Conservation (phyloP, 495 filamentous ascomycete species). For the Lophium mytilinum region DNA sequence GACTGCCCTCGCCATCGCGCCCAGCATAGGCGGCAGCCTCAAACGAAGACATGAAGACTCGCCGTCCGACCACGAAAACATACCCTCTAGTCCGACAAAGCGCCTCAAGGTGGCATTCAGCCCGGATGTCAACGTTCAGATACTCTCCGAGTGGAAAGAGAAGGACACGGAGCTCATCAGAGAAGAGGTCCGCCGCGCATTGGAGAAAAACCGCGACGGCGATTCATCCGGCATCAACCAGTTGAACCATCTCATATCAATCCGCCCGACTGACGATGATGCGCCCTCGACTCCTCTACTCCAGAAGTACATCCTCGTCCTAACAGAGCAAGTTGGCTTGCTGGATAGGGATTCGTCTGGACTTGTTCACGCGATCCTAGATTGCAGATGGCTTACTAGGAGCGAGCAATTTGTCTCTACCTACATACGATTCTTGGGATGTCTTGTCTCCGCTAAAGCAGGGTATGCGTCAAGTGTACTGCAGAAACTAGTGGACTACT, state of each 20-base stretch:
- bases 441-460: slow-evolving; percentile 70
- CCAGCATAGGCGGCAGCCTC: slow-evolving; percentile 22
- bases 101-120: slow-evolving; percentile 55
- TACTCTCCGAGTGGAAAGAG: slow-evolving; percentile 44
- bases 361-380: slow-evolving; percentile 63
- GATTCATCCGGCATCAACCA: slow-evolving; percentile 66
- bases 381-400: slow-evolving; percentile 75
- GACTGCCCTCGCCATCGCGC: slow-evolving; percentile 29
- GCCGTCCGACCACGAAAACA: slow-evolving; percentile 26
- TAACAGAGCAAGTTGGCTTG: slow-evolving; percentile 62
- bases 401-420: slow-evolving; percentile 71
- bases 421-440: slow-evolving; percentile 72
- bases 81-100: slow-evolving; percentile 36
- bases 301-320: slow-evolving; percentile 64
- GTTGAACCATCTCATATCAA: slow-evolving; percentile 59
- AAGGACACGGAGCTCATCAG: slow-evolving; percentile 54
- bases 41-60: slow-evolving; percentile 35
- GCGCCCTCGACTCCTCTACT: slow-evolving; percentile 49
- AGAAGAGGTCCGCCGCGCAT: slow-evolving; percentile 63
- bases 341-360: slow-evolving; percentile 66
- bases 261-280: slow-evolving; percentile 39
- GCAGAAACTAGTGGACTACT: slow-evolving; percentile 69
- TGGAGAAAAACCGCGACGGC: slow-evolving; percentile 57
- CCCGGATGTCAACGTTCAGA: slow-evolving; percentile 55
- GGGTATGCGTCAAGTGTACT: slow-evolving; percentile 56